A percentile compares a stretch with the other conserved stretches of the same genome.
phyloP scores from a whole-genome alignment of 73 alveolate species.

The Paramecium bursaria region DNA sequence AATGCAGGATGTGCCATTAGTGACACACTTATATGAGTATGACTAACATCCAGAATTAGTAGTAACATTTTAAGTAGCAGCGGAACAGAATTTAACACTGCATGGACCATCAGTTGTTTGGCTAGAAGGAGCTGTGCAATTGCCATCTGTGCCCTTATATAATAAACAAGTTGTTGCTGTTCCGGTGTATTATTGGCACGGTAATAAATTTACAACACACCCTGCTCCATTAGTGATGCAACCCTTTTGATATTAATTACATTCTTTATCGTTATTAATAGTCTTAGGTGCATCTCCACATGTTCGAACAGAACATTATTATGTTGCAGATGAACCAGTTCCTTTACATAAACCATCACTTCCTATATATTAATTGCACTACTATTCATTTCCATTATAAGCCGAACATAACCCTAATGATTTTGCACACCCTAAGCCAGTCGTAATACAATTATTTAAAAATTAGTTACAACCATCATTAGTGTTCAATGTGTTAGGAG shows the following conservation, averaged over 20 bases:
- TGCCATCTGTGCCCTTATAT: constrained; percentile 6
- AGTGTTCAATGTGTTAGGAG: not conserved
- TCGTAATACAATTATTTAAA: constrained; percentile 20
- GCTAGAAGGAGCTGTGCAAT: too few species aligned
- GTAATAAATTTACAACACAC: not conserved
- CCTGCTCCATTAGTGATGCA: constrained; percentile 49
- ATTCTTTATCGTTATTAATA: constrained; percentile 4
- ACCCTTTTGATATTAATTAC: constrained; percentile 18
- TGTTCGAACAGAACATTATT: not conserved
- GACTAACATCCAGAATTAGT: constrained; percentile 22
- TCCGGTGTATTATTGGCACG: constrained; percentile 25
- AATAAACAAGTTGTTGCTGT: not conserved
- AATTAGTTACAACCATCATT: constrained; percentile 9
- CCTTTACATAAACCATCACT: constrained; percentile 39
- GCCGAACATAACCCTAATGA: not conserved
- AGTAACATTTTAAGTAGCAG: not conserved
- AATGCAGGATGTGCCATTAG: constrained; percentile 3
- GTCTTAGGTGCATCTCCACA: constrained; percentile 51
- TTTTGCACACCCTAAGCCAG: constrained; percentile 29
- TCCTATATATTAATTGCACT: constrained; percentile 15
- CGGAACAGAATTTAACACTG: not conserved
- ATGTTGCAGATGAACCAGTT: not conserved
- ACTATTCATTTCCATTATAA: not conserved
- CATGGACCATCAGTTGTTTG: constrained; percentile 3
- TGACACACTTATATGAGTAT: constrained; percentile 6